Base-by-base conservation (phyloP, 2,329 filamentous ascomycete genomes). In the Catunica adiposa region DNA sequence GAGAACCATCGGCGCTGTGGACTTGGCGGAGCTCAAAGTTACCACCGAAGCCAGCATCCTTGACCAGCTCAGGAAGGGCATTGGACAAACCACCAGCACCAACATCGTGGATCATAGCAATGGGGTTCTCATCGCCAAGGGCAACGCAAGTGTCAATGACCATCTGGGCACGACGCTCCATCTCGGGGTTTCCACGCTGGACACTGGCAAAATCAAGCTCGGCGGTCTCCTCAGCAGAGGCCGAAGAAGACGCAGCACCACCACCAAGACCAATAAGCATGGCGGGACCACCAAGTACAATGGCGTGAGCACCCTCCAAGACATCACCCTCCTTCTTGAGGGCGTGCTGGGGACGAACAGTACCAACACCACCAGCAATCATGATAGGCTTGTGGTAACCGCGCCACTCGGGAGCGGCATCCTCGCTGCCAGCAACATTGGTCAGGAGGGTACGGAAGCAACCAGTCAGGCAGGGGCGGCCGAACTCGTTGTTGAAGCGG, bases 351-450 rank as follows among this genome's bases (percentile, higher is more conserved):
- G 92, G 90, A 57, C 92, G 75, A 29, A 97, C 90, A 4, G 86
- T 95, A 51, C 92, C 92, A 37, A 97, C 80, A 65, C 92, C 92
- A 65, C 92, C 92, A 60, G 92, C 92, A 70, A 98, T 88, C 87
- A 96, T 94, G 67, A 95, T 96, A 8, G 92, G 92, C 72, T 98
- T 98, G 70, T 97, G 92, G 67, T 94, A 98, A 23, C 92, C 92
- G 62, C 90, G 79, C 64, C 87, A 78, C 62, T 94, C 88, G 20
- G 75, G 75, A 17, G 65, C 62, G 2, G 67, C 66, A 38, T 23
- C 50, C 51, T 74, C 71, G 38, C 70, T 67, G 40, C 70, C 70
- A 42, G 78, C 78, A 56, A 85, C 75, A 57, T 81, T 76, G 46
- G 83, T 85, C 29, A 94, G 79, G 38, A 98, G 76, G 0, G 92